These are phyloP conservation scores for Camelina sativa DNA, from an alignment of 345 rosid species.

Conservation along the genomic window DNA sequence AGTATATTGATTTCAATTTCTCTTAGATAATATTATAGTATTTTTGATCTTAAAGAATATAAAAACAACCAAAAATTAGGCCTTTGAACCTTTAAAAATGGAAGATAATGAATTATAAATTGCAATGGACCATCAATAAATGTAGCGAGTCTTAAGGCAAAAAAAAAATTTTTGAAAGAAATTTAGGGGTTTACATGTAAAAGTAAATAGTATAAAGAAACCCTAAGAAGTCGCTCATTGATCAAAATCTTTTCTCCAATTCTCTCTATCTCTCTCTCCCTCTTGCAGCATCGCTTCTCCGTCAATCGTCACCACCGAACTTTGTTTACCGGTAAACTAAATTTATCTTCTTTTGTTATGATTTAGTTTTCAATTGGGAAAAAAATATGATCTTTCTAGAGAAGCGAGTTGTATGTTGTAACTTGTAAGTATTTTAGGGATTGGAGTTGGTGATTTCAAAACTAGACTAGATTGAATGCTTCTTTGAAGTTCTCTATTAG, in stretches of 20 bases:
- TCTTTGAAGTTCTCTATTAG: neutral
- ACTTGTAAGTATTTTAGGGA: neutral
- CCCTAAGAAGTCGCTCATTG: neutral
- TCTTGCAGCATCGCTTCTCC: neutral
- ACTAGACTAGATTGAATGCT: neutral
- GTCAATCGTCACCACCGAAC: constrained; percentile 17
- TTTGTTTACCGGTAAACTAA: constrained; percentile 25
- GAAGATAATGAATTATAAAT: neutral
- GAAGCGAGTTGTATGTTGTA: neutral
- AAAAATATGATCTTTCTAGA: constrained; percentile 1
- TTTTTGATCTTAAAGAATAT: neutral
- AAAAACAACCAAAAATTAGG: neutral
- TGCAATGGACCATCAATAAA: no score
- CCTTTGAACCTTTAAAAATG: neutral
- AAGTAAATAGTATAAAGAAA: neutral
- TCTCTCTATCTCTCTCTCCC: neutral
- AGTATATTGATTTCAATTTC: neutral
- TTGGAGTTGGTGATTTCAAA: neutral
- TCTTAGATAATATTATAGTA: neutral
- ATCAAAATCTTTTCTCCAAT: neutral
- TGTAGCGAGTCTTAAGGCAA: neutral
- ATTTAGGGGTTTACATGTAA: neutral
- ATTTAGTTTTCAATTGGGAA: neutral
- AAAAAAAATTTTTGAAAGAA: neutral
- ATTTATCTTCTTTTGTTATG: constrained; percentile 4